phyloP scores from a whole-genome alignment of 176 grass and related monocot species.

The Stipa capillata region DNA sequence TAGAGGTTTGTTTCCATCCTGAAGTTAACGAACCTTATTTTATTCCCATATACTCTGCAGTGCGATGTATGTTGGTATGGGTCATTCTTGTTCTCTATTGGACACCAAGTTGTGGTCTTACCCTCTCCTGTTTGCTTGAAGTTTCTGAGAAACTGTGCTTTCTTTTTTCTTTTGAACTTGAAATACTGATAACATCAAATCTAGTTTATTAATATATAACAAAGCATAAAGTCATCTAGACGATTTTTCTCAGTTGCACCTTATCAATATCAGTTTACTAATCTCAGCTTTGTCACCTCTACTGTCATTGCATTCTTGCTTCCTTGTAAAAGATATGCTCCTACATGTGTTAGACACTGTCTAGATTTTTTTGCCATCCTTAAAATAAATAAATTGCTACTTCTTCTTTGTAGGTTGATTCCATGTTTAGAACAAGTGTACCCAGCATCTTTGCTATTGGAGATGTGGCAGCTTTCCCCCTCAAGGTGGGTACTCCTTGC shows the following conservation, averaged over 20 bases:
- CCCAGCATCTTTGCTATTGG: conserved; percentile 88
- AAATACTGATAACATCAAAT: neutral
- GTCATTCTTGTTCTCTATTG: neutral
- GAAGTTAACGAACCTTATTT: conserved; percentile 9
- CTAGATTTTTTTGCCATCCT: neutral
- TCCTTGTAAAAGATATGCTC: neutral
- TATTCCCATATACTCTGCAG: neutral
- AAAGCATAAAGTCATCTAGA: neutral
- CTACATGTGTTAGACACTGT: neutral
- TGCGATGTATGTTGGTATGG: neutral
- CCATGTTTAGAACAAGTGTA: conserved; percentile 72
- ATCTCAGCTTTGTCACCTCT: neutral
- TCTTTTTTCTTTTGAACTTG: neutral
- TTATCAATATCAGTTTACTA: neutral
- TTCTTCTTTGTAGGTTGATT: conserved; percentile 69
- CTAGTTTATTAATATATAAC: neutral
- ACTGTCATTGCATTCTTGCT: neutral
- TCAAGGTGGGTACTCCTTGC: conserved; percentile 47
- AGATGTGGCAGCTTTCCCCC: conserved; percentile 94
- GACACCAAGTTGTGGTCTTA: neutral
- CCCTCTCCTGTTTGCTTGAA: neutral
- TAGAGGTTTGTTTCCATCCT: conserved; percentile 62
- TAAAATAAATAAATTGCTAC: neutral
- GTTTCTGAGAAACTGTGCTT: neutral
- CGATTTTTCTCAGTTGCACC: neutral